Conservation (phyloP, 305 asterid genomes). For the Fraxinus albicans region DNA sequence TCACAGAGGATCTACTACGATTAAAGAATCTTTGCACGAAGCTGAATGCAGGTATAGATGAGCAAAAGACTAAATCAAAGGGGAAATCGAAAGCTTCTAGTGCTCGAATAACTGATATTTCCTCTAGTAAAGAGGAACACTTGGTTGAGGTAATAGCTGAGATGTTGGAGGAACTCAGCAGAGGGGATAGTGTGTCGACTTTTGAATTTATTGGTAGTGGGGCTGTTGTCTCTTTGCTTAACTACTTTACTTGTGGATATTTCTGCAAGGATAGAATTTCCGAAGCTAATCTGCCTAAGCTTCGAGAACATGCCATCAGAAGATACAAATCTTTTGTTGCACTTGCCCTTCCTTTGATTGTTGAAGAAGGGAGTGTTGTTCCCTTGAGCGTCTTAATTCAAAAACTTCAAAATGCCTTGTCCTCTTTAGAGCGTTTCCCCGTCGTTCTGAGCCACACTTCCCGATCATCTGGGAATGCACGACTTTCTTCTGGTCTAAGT, state of each 20-base stretch:
- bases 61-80: slow-evolving; percentile 63
- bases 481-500: slow-evolving; percentile 91
- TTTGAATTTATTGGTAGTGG: slow-evolving; percentile 99
- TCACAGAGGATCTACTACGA: slow-evolving; percentile 80
- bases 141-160: slow-evolving; percentile 69
- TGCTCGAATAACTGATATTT: slow-evolving; percentile 48
- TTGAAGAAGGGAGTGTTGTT: slow-evolving; percentile 43
- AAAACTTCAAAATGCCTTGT: slow-evolving; percentile 87
- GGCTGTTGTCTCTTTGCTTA: slow-evolving; percentile 76
- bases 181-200: slow-evolving; percentile 93
- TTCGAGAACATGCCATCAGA: slow-evolving; percentile 79
- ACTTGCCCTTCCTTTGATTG: slow-evolving; percentile 65
- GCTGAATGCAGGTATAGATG: slow-evolving; percentile 60
- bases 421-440: slow-evolving; percentile 93
- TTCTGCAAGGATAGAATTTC: slow-evolving; percentile 77
- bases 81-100: slow-evolving; percentile 83
- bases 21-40: slow-evolving; percentile 83
- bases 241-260: slow-evolving; percentile 86
- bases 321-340: slow-evolving; percentile 83
- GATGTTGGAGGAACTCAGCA: slow-evolving; percentile 84
- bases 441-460: slow-evolving; percentile 89
- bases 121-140: slow-evolving; percentile 61
- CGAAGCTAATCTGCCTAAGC: slow-evolving; percentile 66
- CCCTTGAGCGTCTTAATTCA: slow-evolving; percentile 84
- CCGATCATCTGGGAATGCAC: slow-evolving; percentile 78